Conservation (phyloP, 2,329 filamentous ascomycete genomes). For the Ophiostoma ulmi region DNA sequence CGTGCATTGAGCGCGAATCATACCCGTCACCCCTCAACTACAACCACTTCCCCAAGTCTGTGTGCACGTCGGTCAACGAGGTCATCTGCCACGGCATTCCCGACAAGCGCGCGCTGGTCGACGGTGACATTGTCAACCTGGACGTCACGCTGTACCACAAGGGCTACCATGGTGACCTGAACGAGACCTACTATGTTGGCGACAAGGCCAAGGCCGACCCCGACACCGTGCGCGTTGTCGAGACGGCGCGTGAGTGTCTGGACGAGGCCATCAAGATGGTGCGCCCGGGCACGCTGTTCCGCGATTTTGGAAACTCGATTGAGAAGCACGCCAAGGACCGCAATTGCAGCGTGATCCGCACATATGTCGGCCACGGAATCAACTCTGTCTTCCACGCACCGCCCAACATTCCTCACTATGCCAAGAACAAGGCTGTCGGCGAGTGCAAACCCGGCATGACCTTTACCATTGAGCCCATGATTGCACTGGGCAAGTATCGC, state of each 20-base stretch:
- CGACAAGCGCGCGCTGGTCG: slow-evolving; percentile 76
- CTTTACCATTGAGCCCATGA: slow-evolving; percentile 99
- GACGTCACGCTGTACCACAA: slow-evolving; percentile 92
- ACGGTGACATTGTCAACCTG: slow-evolving; percentile 96
- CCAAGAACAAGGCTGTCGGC: slow-evolving; percentile 95
- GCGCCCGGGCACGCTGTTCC: slow-evolving; percentile 87
- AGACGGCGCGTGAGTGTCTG: slow-evolving; percentile 82
- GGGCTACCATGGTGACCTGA: slow-evolving; percentile 92
- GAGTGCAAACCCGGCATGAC: slow-evolving; percentile 95
- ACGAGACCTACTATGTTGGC: slow-evolving; percentile 98
- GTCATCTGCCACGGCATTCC: slow-evolving; percentile 98
- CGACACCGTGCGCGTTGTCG: slow-evolving; percentile 83
- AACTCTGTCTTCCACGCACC: slow-evolving; percentile 90
- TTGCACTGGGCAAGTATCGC: slow-evolving; percentile 81
- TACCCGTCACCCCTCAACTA: slow-evolving; percentile 96
- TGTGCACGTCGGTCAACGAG: slow-evolving; percentile 94
- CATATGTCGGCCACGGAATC: slow-evolving; percentile 94
- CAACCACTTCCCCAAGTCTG: slow-evolving; percentile 93
- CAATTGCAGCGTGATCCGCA: slow-evolving; percentile 85
- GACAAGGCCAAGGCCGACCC: slow-evolving; percentile 78
- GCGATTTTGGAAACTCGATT: slow-evolving; percentile 89
- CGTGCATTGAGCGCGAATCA: slow-evolving; percentile 70
- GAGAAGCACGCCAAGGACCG: slow-evolving; percentile 87
- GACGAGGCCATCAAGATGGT: slow-evolving; percentile 87
- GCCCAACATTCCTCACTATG: slow-evolving; percentile 94